These are phyloP conservation scores for Rhizopogon vesiculosus DNA, from an alignment of 768 basidiomycete species.

Conservation along the genomic window DNA sequence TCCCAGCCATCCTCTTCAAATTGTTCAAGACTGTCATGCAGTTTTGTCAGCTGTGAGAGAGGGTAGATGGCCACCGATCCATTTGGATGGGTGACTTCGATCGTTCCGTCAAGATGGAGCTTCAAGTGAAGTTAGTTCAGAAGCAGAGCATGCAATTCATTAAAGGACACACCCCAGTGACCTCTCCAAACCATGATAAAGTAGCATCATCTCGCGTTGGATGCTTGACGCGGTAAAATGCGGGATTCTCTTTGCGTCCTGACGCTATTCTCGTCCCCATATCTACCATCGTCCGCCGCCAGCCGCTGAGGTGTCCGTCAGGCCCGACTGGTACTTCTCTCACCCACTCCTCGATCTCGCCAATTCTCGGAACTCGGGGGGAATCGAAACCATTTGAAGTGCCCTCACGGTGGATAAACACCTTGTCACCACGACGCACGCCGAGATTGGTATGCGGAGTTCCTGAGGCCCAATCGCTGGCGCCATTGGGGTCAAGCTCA, in stretches of 20 bases:
- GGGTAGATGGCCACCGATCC: slow-evolving; percentile 45
- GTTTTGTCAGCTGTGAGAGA: slow-evolving; percentile 62
- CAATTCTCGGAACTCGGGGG: slow-evolving; percentile 78
- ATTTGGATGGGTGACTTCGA: slow-evolving; percentile 70
- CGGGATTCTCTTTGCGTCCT: slow-evolving; percentile 33
- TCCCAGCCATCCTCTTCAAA: slow-evolving; percentile 67
- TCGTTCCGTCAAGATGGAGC: slow-evolving; percentile 71
- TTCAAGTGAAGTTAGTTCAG: slow-evolving; percentile 23
- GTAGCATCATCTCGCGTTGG: slow-evolving; percentile 34
- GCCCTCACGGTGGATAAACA: slow-evolving; percentile 70
- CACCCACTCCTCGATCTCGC: slow-evolving; percentile 80
- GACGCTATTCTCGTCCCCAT: slow-evolving; percentile 56
- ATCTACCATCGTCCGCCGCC: slow-evolving; percentile 70
- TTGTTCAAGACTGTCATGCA: slow-evolving; percentile 81
- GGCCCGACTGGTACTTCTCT: slow-evolving; percentile 48
- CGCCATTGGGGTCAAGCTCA: slow-evolving; percentile 86
- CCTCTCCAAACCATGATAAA: slow-evolving; percentile 85
- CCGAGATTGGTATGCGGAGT: slow-evolving; percentile 58
- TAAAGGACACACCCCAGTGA: slow-evolving; percentile 52
- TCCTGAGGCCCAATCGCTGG: slow-evolving; percentile 43
- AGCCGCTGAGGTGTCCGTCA: slow-evolving; percentile 54
- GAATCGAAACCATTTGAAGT: slow-evolving; percentile 66
- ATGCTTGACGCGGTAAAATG: slow-evolving; percentile 39
- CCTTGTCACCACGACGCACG: slow-evolving; percentile 77
- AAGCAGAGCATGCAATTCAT: slow-evolving; percentile 2